Evolutionary conservation across 768 basidiomycete species (phyloP).

Genomic region (Trametopsis cervina): DNA sequence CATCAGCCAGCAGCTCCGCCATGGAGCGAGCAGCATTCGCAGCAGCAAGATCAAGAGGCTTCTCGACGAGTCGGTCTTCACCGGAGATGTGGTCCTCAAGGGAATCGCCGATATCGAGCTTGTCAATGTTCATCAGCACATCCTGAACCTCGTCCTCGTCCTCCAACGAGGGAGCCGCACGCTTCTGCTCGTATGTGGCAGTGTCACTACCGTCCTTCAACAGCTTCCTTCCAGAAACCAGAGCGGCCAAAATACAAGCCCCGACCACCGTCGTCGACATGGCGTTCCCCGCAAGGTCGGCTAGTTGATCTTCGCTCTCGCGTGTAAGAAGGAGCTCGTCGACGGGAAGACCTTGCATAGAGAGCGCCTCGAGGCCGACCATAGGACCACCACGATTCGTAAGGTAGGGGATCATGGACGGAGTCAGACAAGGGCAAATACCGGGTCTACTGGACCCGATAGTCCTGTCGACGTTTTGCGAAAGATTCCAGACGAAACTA

Average conservation of each 20-base stretch:
- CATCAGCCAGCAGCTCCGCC: slow-evolving; percentile 50
- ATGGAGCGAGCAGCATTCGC: slow-evolving; percentile 35
- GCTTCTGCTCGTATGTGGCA: slow-evolving; percentile 63
- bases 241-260: slow-evolving; percentile 76
- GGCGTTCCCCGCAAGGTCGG: slow-evolving; percentile 92
- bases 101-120: slow-evolving; percentile 11
- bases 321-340: slow-evolving; percentile 88
- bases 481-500: slow-evolving; percentile 92
- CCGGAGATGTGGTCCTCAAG: slow-evolving; percentile 57
- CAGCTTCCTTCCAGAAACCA: slow-evolving; percentile 59
- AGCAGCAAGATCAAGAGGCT: slow-evolving; percentile 68
- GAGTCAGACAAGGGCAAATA: slow-evolving; percentile 89
- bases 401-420: slow-evolving; percentile 94
- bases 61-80: slow-evolving; percentile 57
- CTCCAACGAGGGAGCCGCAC: slow-evolving; percentile 23
- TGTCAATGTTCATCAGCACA: slow-evolving; percentile 29
- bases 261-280: slow-evolving; percentile 98
- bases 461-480: slow-evolving; percentile 92
- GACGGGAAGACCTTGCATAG: slow-evolving; percentile 91
- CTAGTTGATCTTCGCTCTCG: slow-evolving; percentile 89
- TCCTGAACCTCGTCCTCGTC: slow-evolving; percentile 43
- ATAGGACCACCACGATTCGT: slow-evolving; percentile 95
- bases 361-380: slow-evolving; percentile 87
- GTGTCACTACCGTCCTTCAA: slow-evolving; percentile 61
- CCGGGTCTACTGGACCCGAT: slow-evolving; percentile 76